These are phyloP conservation scores for Hypoxylon cercidicola DNA, from an alignment of 495 filamentous ascomycete genomes.

Conservation along the genomic window DNA sequence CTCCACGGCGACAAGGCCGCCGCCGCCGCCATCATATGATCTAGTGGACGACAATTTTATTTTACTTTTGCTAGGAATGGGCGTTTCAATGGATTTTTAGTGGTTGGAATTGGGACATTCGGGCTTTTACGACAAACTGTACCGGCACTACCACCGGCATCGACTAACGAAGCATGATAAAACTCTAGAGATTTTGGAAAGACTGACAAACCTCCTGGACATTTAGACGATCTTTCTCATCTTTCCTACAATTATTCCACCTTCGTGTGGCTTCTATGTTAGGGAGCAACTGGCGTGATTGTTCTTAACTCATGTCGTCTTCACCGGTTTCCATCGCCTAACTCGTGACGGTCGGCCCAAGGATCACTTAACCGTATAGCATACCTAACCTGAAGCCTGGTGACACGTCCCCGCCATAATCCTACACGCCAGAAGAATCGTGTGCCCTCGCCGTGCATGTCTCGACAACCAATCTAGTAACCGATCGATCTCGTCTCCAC, in stretches of 20 bases:
- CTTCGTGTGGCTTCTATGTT: conserved; percentile 26
- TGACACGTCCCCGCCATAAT: conserved; percentile 6
- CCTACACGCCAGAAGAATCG: conserved; percentile 1
- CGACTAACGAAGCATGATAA: conserved; percentile 31
- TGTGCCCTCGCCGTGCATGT: conserved; percentile 19
- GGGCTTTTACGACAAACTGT: conserved; percentile 15
- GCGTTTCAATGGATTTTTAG: conserved; percentile 32
- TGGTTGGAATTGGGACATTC: conserved; percentile 7
- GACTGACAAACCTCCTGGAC: conserved; percentile 31
- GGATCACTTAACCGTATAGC: neutral
- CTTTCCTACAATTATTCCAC: conserved; percentile 17
- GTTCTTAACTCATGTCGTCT: conserved; percentile 15
- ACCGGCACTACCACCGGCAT: conserved; percentile 12
- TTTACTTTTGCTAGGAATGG: conserved; percentile 14
- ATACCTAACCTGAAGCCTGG: neutral
- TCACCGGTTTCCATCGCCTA: neutral
- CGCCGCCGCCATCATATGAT: conserved; percentile 45
- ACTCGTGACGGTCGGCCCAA: neutral
- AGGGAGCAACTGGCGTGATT: conserved; percentile 22
- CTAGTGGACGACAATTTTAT: conserved; percentile 4
- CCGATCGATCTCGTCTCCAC: conserved; percentile 6
- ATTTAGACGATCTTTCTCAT: conserved; percentile 30
- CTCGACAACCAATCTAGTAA: too few species aligned
- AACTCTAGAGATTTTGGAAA: conserved; percentile 30
- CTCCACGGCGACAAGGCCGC: conserved; percentile 59